A percentile compares a stretch with the other conserved stretches of the same genome.
These are phyloP conservation scores for Polygonum aviculare DNA, from an alignment of 148 eudicot genomes.

Conservation along the genomic window DNA sequence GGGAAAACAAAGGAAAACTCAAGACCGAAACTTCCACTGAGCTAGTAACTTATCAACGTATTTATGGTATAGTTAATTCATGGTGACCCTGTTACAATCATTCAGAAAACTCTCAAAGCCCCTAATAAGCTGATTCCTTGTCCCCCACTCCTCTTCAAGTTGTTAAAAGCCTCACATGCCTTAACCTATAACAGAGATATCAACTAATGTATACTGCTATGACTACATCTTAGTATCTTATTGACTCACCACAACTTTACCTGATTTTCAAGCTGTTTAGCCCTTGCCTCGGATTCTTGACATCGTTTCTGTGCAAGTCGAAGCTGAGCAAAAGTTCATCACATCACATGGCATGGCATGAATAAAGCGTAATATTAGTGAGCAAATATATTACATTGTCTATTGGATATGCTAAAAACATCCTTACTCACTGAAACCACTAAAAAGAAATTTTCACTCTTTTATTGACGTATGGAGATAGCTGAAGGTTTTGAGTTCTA, in stretches of 20 bases:
- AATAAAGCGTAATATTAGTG: not conserved
- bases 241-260: slow-evolving; percentile 21
- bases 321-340: slow-evolving; percentile 52
- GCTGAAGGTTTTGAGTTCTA: too few species aligned
- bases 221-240: not conserved
- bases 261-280: slow-evolving; percentile 87
- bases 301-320: slow-evolving; percentile 73
- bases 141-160: not conserved
- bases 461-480: not conserved
- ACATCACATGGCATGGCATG: slow-evolving; percentile 21
- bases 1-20: not conserved
- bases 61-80: not conserved
- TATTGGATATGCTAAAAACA: not conserved
- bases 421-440: not conserved
- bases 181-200: too few species aligned
- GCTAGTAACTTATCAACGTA: not conserved
- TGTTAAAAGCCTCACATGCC: not conserved
- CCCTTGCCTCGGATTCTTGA: slow-evolving; percentile 87
- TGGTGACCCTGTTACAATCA: not conserved
- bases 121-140: not conserved
- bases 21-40: not conserved
- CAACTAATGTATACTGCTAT: not conserved
- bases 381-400: not conserved
- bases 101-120: not conserved
- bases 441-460: not conserved